These are phyloP conservation scores for Hibiscus syriacus DNA, from an alignment of 345 rosid genomes.

Conservation along the genomic window DNA sequence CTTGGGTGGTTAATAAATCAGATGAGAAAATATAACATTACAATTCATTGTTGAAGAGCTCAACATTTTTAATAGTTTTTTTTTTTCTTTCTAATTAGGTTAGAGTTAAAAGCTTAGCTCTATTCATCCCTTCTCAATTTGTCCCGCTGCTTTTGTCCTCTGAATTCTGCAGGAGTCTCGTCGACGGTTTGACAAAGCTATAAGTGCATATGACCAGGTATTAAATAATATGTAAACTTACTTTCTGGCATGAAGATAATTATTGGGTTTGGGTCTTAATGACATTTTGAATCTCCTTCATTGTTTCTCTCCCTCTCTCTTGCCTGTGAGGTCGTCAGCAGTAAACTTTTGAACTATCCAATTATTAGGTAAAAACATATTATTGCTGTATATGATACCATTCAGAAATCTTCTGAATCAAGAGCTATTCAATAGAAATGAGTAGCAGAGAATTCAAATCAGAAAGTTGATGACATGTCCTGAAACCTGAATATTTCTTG, in stretches of 20 bases:
- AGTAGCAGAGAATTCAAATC: background rate
- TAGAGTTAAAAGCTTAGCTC: background rate
- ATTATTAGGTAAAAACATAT: no score
- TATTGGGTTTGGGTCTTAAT: no score
- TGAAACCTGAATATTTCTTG: no score
- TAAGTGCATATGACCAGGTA: slow-evolving; percentile 78
- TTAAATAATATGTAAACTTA: background rate
- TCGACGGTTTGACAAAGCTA: slow-evolving; percentile 55
- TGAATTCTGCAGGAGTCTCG: slow-evolving; percentile 60
- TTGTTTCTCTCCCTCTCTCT: no score
- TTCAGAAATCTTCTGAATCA: no score
- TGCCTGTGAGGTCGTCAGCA: no score
- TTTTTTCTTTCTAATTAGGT: background rate
- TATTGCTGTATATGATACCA: no score
- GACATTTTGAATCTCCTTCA: no score
- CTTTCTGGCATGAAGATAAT: background rate
- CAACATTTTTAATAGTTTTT: background rate
- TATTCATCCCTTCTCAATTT: background rate
- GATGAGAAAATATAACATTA: background rate
- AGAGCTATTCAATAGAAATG: no score
- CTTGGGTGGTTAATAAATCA: background rate
- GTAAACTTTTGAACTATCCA: no score
- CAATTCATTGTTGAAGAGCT: background rate
- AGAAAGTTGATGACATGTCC: no score
- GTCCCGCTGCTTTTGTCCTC: background rate